Base-by-base conservation (phyloP, 345 rosid genomes). In the Dovyalis caffra region DNA sequence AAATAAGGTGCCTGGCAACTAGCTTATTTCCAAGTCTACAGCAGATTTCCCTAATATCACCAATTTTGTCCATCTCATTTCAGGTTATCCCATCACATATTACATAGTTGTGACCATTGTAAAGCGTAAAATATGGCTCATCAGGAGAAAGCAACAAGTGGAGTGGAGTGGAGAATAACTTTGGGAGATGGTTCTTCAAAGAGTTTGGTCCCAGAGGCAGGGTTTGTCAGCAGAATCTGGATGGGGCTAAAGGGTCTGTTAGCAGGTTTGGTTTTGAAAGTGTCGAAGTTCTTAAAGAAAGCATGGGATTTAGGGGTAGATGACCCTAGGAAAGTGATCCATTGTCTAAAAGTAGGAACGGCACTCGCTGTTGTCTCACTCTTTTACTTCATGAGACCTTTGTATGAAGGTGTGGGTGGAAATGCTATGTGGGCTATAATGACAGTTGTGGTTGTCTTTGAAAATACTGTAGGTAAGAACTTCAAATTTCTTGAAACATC, bases 351-450 rank as follows among this genome's bases (percentile, higher is more conserved):
- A 47, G 87, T 83, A 32, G 90, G 87, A 14, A 67, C 80, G 69
- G 86, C 90, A 29, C 86, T 85, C 14, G 21, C 82, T 14, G 15
- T 83, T 43, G 88, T 85, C 56, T 82, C 86, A 1, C 63, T 84
- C 20, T 71, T 80, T 73, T 81, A 85, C 84, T 85, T 60, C n/a
- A 70, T 77, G 77, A 83, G 79, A 71, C 87, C 89, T 76, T 63
- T 83, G 76, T 79, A 85, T 69, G 80, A 88, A 0, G 86, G 88
- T 49, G 74, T 87, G 35, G 90, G 88, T 56, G 84, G 85, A 12
- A 87, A 83, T 81, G 82, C 87, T 43, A 87, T 83, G 84, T 87
- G 90, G 90, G 88, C 90, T 31, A 29, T 87, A n/a, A 83, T 87
- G 85, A 87, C 90, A 7, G 87, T 85, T 28, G 87, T 87, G 3